phyloP scores from a whole-genome alignment of 1,284 basidiomycete genomes.

The Sanghuangporus weigelae region DNA sequence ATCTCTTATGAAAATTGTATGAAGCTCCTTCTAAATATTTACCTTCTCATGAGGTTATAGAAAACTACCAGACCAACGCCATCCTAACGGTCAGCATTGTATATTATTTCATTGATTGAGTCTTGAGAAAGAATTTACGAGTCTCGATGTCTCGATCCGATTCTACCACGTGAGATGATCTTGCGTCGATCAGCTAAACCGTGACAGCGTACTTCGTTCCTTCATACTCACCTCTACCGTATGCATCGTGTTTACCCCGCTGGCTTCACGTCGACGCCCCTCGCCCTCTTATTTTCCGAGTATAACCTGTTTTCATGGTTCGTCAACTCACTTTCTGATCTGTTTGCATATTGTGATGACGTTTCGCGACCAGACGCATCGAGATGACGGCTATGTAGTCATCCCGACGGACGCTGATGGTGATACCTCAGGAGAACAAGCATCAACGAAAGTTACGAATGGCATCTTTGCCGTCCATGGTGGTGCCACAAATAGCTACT shows the following conservation, averaged over 20 bases:
- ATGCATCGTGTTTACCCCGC: background rate
- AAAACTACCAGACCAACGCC: no score
- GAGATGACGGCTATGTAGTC: constrained; percentile 14
- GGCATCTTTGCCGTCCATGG: constrained; percentile 27
- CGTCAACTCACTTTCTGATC: background rate
- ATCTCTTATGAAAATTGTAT: no score
- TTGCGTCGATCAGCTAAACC: background rate
- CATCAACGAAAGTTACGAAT: constrained; percentile 18
- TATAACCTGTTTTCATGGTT: background rate
- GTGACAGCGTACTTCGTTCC: background rate
- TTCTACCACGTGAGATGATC: background rate
- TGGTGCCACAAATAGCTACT: constrained; percentile 35
- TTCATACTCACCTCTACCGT: background rate
- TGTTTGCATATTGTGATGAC: background rate
- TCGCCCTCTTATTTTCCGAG: background rate
- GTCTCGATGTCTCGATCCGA: background rate
- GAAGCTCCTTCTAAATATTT: no score
- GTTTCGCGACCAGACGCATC: background rate
- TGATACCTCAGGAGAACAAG: background rate
- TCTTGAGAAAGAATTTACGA: no score
- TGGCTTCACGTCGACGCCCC: background rate
- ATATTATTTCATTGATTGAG: no score
- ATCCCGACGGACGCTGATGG: constrained; percentile 4
- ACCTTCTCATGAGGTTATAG: no score
- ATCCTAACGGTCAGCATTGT: no score